Evolutionary conservation across 306 rosid species (phyloP), one percentile per base, ranked within the genome.

Genomic region (Medicago ruthenica): DNA sequence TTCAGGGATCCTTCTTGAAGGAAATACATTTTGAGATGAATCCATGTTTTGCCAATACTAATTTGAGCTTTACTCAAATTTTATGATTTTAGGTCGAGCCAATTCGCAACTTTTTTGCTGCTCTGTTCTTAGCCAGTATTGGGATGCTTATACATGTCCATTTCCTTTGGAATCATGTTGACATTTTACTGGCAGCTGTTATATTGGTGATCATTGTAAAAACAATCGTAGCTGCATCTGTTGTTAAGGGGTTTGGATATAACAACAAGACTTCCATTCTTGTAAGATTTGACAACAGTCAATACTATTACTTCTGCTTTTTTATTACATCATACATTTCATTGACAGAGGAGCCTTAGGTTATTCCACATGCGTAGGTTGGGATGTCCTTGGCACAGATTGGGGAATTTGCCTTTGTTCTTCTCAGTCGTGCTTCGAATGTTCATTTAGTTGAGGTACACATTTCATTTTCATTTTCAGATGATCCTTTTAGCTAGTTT

Each of bases 121-220:
- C 99, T 36, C 92, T 89, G 79, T 96, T 96, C 83, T 94, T 96
- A 37, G 99, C 98, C 77, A 90, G 98, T 93, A 92, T 96, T 83
- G 99, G 99, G 84, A 96, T 92, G 99, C 86, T 92, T 76, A 96
- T 96, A 82, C 90, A 92, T 81, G 97, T 96, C 78, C 99, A 92
- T 66, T 96, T 96, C 85, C 98, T 96, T 53, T 96, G 99, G 98
- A 92, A 83, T 80, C 98, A 92, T 67, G 95, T 96, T 87, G 98
- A 96, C 79, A 96, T 92, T 67, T 89, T 96, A 82, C 84, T 96
- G 70, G 99, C 98, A 72, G 87, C 99, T 76, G 98, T 96, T 79
- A 88, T 92, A 75, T 85, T 96, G 96, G 99, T 96, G 83, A 82
- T 96, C 70, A 57, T 92, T 68, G 75, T 92, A 85, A 96, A 96